Evolutionary conservation across 148 eudicot species (phyloP).

Genomic region (Pouteria glomerata): DNA sequence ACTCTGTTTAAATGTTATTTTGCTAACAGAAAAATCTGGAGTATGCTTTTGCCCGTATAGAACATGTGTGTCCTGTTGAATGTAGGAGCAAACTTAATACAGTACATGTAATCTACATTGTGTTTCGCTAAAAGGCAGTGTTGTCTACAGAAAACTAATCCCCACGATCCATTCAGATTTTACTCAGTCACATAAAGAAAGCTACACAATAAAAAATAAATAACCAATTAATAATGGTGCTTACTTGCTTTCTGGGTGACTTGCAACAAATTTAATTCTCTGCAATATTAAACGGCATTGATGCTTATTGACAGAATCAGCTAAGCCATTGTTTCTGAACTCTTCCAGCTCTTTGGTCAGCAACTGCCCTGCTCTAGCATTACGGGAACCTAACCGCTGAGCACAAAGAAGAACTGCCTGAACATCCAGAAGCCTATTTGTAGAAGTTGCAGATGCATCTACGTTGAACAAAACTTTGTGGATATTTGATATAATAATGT

Average conservation of each 20-base stretch:
- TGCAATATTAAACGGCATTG: constrained; percentile 87
- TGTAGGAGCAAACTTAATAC: background rate
- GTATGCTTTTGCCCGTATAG: background rate
- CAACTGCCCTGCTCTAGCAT: constrained; percentile 95
- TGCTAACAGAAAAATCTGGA: background rate
- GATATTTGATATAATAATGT: constrained; percentile 74
- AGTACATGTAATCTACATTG: background rate
- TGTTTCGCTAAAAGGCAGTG: background rate
- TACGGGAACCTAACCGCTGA: constrained; percentile 85
- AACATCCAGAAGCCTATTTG: constrained; percentile 94
- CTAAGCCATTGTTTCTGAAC: constrained; percentile 59
- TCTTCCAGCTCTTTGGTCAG: constrained; percentile 92
- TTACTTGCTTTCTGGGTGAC: constrained; percentile 68
- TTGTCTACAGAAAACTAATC: background rate
- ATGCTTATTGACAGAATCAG: constrained; percentile 96
- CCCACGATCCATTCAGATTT: background rate
- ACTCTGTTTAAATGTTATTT: background rate
- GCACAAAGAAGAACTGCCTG: constrained; percentile 90
- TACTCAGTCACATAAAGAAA: background rate
- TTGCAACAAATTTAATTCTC: constrained; percentile 76
- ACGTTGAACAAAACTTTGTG: constrained; percentile 80
- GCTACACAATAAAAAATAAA: background rate
- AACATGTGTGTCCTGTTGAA: background rate
- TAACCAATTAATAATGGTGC: background rate
- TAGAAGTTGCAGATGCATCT: constrained; percentile 70